Evolutionary conservation across 495 filamentous ascomycete species (phyloP).

Genomic region (Xeromyces bisporus): DNA sequence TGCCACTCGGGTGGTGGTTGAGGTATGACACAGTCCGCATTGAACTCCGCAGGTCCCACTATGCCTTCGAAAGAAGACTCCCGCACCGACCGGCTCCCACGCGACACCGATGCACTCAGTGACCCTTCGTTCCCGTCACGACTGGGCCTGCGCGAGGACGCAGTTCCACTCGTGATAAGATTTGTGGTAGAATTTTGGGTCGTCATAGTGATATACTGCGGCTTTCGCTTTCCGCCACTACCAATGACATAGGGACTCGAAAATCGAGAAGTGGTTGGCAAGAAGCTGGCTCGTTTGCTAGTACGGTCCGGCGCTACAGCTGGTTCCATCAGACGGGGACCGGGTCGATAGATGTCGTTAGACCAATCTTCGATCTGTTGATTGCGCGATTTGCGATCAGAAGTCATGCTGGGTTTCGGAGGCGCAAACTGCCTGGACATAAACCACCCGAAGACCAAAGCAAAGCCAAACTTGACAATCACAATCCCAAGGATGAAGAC

Average conservation of each 20-base stretch:
- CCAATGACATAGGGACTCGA: slow-evolving; percentile 77
- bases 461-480: slow-evolving; percentile 71
- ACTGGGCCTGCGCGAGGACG: slow-evolving; percentile 49
- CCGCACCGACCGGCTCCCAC: slow-evolving; percentile 31
- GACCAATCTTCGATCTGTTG: slow-evolving; percentile 97
- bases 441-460: slow-evolving; percentile 90
- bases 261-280: slow-evolving; percentile 78
- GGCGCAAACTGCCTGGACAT: slow-evolving; percentile 68
- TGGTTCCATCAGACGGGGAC: slow-evolving; percentile 59
- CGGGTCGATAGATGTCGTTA: slow-evolving; percentile 89
- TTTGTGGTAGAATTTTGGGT: slow-evolving; percentile 72
- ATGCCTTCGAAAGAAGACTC: slow-evolving; percentile 46
- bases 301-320: slow-evolving; percentile 44
- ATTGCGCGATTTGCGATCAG: slow-evolving; percentile 62
- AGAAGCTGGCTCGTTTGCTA: slow-evolving; percentile 68
- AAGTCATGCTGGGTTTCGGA: slow-evolving; percentile 47
- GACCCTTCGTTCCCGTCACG: slow-evolving; percentile 51
- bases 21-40: slow-evolving; percentile 88
- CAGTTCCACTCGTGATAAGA: slow-evolving; percentile 45
- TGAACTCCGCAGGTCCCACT: slow-evolving; percentile 71
- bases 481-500: slow-evolving; percentile 89
- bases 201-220: slow-evolving; percentile 80
- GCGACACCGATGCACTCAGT: slow-evolving; percentile 27
- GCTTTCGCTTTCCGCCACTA: slow-evolving; percentile 31
- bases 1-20: slow-evolving; percentile 97